These are phyloP conservation scores for Stephania japonica DNA, from an alignment of 164 flowering plant species.

Conservation along the genomic window DNA sequence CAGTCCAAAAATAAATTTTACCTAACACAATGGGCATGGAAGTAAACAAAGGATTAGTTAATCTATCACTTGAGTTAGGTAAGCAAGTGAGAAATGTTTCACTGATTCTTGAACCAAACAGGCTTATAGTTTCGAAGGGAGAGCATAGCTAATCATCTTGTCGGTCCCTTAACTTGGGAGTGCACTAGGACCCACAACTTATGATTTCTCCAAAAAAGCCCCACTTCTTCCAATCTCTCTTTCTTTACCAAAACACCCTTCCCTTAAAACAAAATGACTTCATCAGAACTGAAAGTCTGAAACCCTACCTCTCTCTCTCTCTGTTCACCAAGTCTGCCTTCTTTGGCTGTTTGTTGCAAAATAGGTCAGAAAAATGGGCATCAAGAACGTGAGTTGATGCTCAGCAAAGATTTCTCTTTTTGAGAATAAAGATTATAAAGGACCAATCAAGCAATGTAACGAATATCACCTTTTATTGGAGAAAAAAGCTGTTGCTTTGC, in stretches of 20 bases:
- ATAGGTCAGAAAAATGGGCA: not conserved
- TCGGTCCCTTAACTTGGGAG: not conserved
- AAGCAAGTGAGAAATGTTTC: too few species aligned
- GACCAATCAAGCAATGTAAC: not conserved
- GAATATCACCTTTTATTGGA: not conserved
- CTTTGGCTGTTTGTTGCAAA: not conserved
- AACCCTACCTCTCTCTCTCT: not conserved
- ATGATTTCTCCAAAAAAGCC: not conserved
- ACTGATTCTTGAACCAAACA: too few species aligned
- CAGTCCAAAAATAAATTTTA: too few species aligned
- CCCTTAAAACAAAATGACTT: not conserved
- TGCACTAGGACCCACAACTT: not conserved
- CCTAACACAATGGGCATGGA: too few species aligned
- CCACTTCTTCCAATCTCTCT: not conserved
- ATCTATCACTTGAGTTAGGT: too few species aligned
- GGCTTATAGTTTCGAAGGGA: not conserved
- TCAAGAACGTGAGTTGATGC: slow-evolving; percentile 1
- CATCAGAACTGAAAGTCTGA: not conserved
- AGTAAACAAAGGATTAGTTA: too few species aligned
- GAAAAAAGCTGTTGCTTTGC: not conserved
- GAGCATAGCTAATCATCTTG: not conserved
- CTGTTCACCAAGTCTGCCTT: not conserved
- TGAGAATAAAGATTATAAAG: not conserved
- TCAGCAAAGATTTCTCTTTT: not conserved
- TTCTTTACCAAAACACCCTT: not conserved